phyloP scores from a whole-genome alignment of 1,284 basidiomycete species.

The Ceratobasidium sp. region DNA sequence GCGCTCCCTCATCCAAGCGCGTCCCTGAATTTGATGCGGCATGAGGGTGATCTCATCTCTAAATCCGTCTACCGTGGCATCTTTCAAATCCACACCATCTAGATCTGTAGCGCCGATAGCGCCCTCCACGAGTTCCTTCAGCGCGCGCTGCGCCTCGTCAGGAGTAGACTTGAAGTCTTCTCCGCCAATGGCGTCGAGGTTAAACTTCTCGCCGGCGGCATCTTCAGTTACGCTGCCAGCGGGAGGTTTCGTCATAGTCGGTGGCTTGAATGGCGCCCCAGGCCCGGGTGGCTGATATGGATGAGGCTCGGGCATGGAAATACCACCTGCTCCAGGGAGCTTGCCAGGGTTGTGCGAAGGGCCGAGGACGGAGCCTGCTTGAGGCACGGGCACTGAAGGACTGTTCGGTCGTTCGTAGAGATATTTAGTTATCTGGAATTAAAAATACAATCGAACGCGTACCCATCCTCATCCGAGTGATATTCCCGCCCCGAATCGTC shows the following conservation, averaged over 20 bases:
- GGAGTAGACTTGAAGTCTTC: slow-evolving; percentile 41
- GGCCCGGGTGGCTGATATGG: slow-evolving; percentile 25
- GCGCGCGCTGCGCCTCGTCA: slow-evolving; percentile 65
- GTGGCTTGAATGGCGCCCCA: slow-evolving; percentile 28
- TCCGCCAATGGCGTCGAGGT: slow-evolving; percentile 22
- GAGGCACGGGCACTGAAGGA: slow-evolving; percentile 1
- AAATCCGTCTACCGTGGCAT: slow-evolving; percentile 79
- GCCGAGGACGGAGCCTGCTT: background rate
- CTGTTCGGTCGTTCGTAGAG: background rate
- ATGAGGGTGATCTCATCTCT: slow-evolving; percentile 73
- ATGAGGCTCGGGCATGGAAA: slow-evolving; percentile 35
- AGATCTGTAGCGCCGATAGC: slow-evolving; percentile 56
- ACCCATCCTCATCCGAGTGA: slow-evolving; percentile 20
- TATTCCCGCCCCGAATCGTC: slow-evolving; percentile 6
- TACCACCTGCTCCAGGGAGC: slow-evolving; percentile 24
- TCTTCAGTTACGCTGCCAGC: slow-evolving; percentile 5
- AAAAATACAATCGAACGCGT: background rate
- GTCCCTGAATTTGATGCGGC: slow-evolving; percentile 87
- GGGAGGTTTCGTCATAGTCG: background rate
- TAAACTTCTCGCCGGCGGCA: slow-evolving; percentile 26
- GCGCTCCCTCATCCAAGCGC: slow-evolving; percentile 87
- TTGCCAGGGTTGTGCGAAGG: slow-evolving; percentile 11
- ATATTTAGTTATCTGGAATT: background rate
- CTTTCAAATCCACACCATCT: slow-evolving; percentile 63
- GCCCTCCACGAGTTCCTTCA: slow-evolving; percentile 58